Conservation (phyloP, 1,139 yeast species). For the Suhomyces atakaporum region DNA sequence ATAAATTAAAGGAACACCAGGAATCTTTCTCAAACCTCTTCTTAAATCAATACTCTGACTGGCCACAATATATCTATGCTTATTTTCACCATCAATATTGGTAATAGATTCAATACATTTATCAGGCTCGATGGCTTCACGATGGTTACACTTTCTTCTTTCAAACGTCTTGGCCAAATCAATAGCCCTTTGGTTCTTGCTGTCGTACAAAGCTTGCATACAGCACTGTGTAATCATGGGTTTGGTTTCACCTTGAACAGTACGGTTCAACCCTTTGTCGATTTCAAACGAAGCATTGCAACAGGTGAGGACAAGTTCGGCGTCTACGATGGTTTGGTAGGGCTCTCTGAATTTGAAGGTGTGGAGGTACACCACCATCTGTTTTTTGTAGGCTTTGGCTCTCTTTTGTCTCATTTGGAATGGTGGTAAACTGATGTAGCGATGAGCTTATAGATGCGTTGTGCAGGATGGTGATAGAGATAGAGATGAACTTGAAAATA, state of each 20-base stretch:
- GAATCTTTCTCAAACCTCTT: conserved; percentile 64
- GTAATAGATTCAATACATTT: conserved; percentile 80
- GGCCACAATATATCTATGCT: conserved; percentile 88
- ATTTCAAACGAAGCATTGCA: conserved; percentile 70
- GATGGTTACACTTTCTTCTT: conserved; percentile 68
- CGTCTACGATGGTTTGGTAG: conserved; percentile 84
- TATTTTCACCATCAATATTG: conserved; percentile 71
- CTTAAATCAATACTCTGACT: conserved; percentile 76
- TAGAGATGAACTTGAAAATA: too few relatives aligned
- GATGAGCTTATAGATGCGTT: conserved; percentile 9
- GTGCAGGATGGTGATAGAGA: too few relatives aligned
- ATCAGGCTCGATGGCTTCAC: conserved; percentile 64
- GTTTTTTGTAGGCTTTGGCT: conserved; percentile 92
- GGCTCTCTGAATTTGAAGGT: conserved; percentile 94
- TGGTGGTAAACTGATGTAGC: conserved; percentile 3
- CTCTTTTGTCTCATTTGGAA: conserved; percentile 86
- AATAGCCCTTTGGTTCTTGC: conserved; percentile 73
- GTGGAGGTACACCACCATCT: conserved; percentile 78
- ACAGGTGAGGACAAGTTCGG: conserved; percentile 69
- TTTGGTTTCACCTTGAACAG: conserved; percentile 83
- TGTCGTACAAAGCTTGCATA: conserved; percentile 77
- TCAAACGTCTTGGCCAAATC: conserved; percentile 80
- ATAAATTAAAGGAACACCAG: conserved; percentile 88
- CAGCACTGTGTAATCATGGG: conserved; percentile 98
- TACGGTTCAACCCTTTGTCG: conserved; percentile 72